phyloP scores from a whole-genome alignment of 2,329 filamentous ascomycete genomes.

The Ascochyta pisi region DNA sequence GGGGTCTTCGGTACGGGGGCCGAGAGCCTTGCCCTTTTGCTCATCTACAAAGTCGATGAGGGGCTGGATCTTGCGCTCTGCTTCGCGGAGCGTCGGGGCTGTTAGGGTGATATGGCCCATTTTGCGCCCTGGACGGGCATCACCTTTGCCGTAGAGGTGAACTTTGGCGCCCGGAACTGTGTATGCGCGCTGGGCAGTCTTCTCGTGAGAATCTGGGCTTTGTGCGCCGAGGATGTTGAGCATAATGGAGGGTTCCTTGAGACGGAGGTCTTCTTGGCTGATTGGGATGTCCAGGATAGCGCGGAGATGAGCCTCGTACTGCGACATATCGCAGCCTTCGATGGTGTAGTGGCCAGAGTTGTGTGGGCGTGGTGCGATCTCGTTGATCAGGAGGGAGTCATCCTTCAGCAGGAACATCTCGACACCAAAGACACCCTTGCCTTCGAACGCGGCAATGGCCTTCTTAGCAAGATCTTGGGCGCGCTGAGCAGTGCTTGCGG shows the following conservation, averaged over 20 bases:
- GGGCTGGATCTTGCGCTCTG: slow-evolving; percentile 71
- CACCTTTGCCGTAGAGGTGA: slow-evolving; percentile 90
- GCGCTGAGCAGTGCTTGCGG: slow-evolving; percentile 63
- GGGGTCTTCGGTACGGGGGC: slow-evolving; percentile 18
- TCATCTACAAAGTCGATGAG: slow-evolving; percentile 70
- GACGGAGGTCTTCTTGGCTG: slow-evolving; percentile 58
- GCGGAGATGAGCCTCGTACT: slow-evolving; percentile 89
- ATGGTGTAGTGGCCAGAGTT: slow-evolving; percentile 97
- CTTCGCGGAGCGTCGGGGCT: slow-evolving; percentile 69
- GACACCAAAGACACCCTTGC: slow-evolving; percentile 92
- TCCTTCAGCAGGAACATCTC: slow-evolving; percentile 90
- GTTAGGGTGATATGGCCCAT: slow-evolving; percentile 94
- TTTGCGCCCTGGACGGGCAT: slow-evolving; percentile 84
- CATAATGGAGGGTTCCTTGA: slow-evolving; percentile 72
- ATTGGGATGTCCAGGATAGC: slow-evolving; percentile 77
- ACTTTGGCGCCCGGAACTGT: slow-evolving; percentile 67
- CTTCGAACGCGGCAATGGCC: slow-evolving; percentile 80
- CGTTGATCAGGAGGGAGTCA: slow-evolving; percentile 77
- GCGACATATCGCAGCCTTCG: slow-evolving; percentile 86
- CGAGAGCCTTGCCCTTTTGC: slow-evolving; percentile 55
- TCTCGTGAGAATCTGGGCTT: slow-evolving; percentile 67
- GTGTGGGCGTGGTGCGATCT: slow-evolving; percentile 83
- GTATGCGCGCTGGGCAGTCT: slow-evolving; percentile 63
- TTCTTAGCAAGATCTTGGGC: slow-evolving; percentile 80
- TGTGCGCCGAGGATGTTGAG: slow-evolving; percentile 79